Percentiles rank a stretch among this genome's conserved stretches.
phyloP scores from a whole-genome alignment of 202 grass and related monocot species.

The Setaria italica region DNA sequence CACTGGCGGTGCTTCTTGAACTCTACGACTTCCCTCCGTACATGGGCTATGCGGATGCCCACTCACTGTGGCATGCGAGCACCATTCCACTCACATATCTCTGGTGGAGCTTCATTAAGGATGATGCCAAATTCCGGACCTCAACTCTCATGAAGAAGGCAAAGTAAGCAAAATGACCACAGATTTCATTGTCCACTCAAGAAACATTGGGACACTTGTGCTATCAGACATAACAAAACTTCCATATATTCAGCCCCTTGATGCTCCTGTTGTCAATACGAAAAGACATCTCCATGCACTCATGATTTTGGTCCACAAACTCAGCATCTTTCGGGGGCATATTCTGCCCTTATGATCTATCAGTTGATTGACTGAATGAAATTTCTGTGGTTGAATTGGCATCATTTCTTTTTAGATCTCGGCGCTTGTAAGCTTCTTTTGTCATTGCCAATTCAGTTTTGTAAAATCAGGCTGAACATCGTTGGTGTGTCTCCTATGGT shows the following conservation, averaged over 20 bases:
- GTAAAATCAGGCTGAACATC: neutral
- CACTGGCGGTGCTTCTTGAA: constrained; percentile 77
- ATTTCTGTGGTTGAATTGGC: neutral
- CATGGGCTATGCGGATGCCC: constrained; percentile 80
- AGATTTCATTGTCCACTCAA: constrained; percentile 5
- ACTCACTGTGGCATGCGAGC: constrained; percentile 81
- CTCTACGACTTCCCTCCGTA: constrained; percentile 84
- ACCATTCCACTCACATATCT: constrained; percentile 61
- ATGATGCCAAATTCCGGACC: constrained; percentile 73
- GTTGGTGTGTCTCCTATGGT: neutral
- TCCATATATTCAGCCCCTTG: neutral
- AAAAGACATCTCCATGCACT: neutral
- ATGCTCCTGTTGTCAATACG: constrained; percentile 6
- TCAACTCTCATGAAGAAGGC: constrained; percentile 75
- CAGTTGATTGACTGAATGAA: neutral
- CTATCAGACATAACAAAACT: neutral
- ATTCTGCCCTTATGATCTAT: neutral
- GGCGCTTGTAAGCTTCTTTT: too few relatives aligned
- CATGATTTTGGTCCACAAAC: neutral
- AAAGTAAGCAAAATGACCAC: constrained; percentile 43
- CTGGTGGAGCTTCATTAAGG: constrained; percentile 91
- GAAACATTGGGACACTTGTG: neutral
- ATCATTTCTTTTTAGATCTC: too few relatives aligned
- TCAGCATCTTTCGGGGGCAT: neutral
- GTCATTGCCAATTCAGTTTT: neutral